phyloP scores from a whole-genome alignment of 2,329 filamentous ascomycete genomes.

The Westerdykella aurantiaca region DNA sequence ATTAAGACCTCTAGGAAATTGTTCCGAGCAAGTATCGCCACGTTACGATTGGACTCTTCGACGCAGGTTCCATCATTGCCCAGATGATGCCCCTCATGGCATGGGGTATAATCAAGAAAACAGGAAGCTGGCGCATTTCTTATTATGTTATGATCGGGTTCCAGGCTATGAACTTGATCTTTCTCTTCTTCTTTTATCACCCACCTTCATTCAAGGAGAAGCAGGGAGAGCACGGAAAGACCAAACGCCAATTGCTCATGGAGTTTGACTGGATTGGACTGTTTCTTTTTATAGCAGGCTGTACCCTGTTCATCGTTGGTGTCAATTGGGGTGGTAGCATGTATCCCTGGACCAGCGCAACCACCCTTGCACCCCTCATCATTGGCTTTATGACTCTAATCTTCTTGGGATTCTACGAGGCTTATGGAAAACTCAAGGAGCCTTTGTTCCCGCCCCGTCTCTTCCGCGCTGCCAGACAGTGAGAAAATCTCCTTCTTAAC shows the following conservation, averaged over 20 bases:
- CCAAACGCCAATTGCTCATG: conserved; percentile 14
- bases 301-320: conserved; percentile 28
- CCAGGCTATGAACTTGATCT: conserved; percentile 18
- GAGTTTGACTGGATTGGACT: conserved; percentile 28
- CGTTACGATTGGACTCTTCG: conserved; percentile 34
- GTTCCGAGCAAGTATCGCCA: conserved; percentile 38
- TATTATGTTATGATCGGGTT: conserved; percentile 34
- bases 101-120: conserved; percentile 28
- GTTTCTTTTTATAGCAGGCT: conserved; percentile 23
- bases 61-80: conserved; percentile 26
- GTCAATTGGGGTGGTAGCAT: conserved; percentile 23
- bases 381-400: conserved; percentile 21
- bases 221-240: conserved; percentile 23
- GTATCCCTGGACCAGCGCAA: conserved; percentile 21
- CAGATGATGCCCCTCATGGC: conserved; percentile 31
- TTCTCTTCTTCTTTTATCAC: conserved; percentile 30
- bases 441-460: conserved; percentile 27
- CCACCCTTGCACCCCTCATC: conserved; percentile 20
- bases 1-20: conserved; percentile 30
- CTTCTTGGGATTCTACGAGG: conserved; percentile 24
- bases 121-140: conserved; percentile 21
- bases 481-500: conserved; percentile 3
- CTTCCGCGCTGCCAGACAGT: conserved; percentile 22
- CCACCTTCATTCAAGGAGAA: conserved; percentile 36
- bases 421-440: conserved; percentile 17